Evolutionary conservation across 805 yeast species (phyloP), one percentile per base, ranked within the genome.

Genomic region (Candida hungchunana): DNA sequence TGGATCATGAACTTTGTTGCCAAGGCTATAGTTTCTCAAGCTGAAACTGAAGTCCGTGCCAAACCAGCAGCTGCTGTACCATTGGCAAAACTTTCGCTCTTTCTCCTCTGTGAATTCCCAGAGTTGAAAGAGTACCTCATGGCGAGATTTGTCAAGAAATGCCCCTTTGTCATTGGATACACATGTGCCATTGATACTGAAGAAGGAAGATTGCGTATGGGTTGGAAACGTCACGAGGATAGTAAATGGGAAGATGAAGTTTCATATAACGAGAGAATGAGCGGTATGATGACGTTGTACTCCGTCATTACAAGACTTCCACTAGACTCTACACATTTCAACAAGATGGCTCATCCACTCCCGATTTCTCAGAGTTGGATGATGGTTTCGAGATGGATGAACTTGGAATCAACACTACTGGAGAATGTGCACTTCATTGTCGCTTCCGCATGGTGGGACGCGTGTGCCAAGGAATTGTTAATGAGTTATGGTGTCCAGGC

Each of bases 361-460:
- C 79, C 87, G 6, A 63, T 73, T 14, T 55, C 66, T 8, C 61
- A 70, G 40, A 64, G 72, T 17, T 90, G 97, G 97, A 62, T 50
- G 21, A 71, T 86, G 55, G 46, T 82, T n/a, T 80, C 96, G 0
- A 64, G 97, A 29, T 57, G 76, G 33, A 64, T 83, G 28, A 88
- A 93, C 59, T 62, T 71, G 0, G 71, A 77, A 1, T 22, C 52
- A 3, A 62, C 63, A 0, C 55, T 72, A 11, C 52, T 88, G 10
- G 64, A 76, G 0, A 81, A 85, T 45, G 72, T 82, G 1, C 95
- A 89, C 55, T 89, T 69, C 53, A 67, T 77, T 0, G 73, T 82
- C 2, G 69, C 79, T 4, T 80, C 86, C 2, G 75, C 82, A 22
- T 89, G 97, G 97, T 87, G 97, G 95, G 97, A 93, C 46, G 77